phyloP scores from a whole-genome alignment of 768 basidiomycete genomes.

The Sarcomyxa edulis region DNA sequence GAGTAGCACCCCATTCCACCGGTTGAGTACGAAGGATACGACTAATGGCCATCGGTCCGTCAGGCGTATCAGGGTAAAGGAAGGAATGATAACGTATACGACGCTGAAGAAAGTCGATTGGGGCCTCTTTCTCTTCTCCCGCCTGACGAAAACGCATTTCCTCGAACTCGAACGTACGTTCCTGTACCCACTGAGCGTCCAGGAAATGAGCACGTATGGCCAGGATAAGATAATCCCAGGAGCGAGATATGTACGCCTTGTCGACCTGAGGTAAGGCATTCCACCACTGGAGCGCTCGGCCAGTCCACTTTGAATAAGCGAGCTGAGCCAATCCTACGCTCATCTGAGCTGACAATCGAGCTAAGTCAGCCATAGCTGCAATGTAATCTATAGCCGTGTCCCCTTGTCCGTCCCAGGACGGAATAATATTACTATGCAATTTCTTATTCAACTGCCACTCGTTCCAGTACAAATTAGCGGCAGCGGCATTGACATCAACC shows the following conservation, averaged over 20 bases:
- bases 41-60: background rate
- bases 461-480: too few species aligned
- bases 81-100: background rate
- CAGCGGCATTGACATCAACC: too few species aligned
- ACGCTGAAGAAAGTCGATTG: background rate
- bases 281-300: constrained; percentile 1
- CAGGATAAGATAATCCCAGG: constrained; percentile 5
- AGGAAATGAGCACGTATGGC: constrained; percentile 12
- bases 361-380: background rate
- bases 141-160: too few species aligned
- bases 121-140: too few species aligned
- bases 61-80: background rate
- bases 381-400: background rate
- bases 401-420: constrained; percentile 4
- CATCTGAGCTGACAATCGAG: background rate
- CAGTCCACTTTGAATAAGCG: background rate
- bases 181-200: constrained; percentile 5
- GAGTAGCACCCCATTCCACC: background rate
- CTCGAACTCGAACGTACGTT: constrained; percentile 1
- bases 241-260: background rate
- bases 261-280: background rate
- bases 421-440: background rate
- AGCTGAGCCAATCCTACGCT: background rate
- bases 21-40: constrained; percentile 2
- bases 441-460: constrained; percentile 5